phyloP scores from a whole-genome alignment of 2,329 filamentous ascomycete genomes.

The Scorias spongiosa region DNA sequence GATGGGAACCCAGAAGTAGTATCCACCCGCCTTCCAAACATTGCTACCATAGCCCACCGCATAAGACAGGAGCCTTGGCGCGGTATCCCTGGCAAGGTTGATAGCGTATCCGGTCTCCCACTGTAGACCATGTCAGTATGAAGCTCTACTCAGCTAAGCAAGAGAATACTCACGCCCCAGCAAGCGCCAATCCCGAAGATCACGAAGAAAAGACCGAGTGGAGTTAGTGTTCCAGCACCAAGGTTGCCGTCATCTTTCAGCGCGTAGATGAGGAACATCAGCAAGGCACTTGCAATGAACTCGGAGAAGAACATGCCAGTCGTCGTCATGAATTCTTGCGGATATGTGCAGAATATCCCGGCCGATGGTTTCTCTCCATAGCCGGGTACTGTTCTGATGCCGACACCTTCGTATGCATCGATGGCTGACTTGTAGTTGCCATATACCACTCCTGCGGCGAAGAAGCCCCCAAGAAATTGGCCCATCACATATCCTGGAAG shows the following conservation, averaged over 20 bases:
- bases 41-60: slow-evolving; percentile 52
- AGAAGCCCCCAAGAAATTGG: slow-evolving; percentile 38
- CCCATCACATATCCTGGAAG: slow-evolving; percentile 36
- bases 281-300: slow-evolving; percentile 1
- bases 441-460: slow-evolving; percentile 32
- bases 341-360: slow-evolving; percentile 18
- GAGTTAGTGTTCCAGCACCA: neutral
- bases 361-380: neutral
- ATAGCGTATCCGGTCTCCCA: slow-evolving; percentile 66
- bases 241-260: slow-evolving; percentile 1
- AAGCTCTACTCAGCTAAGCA: neutral
- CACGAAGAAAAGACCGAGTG: slow-evolving; percentile 1
- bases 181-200: slow-evolving; percentile 1
- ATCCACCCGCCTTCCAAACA: slow-evolving; percentile 43
- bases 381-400: neutral
- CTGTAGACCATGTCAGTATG: neutral
- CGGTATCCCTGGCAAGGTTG: slow-evolving; percentile 58
- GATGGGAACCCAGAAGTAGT: slow-evolving; percentile 57
- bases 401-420: neutral
- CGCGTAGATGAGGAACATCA: slow-evolving; percentile 2
- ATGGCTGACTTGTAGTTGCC: slow-evolving; percentile 21
- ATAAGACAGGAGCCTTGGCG: slow-evolving; percentile 48
- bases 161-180: slow-evolving; percentile 17
- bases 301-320: slow-evolving; percentile 2
- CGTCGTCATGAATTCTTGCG: neutral